Evolutionary conservation across 805 yeast genomes (phyloP), one percentile per base, ranked within the genome.

Genomic region (Wickerhamiella spandovensis): DNA sequence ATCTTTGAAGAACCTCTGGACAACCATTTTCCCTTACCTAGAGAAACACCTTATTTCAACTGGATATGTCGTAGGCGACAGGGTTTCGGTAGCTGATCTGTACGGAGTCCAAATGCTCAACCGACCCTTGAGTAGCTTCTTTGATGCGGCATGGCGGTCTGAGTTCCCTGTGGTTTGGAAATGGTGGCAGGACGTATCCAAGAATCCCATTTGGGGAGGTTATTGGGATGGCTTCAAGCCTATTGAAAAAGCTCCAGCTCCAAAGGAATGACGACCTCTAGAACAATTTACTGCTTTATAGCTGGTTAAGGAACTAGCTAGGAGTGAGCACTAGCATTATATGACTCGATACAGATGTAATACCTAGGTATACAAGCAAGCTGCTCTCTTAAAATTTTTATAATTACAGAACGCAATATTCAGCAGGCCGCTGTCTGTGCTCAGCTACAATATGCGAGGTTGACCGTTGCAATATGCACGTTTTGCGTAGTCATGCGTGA

Each of bases 51-150:
- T 80, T 60, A 65, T 72, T 55, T 71, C 73, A 59, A 70, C 73
- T 76, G 80, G 87, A 49, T 84, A 71, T 69, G 74, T 83, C 58
- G 88, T 76, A 51, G 83, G 85, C 60, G 89, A 84, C 73, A 67
- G 74, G 56, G 61, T 76, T 59, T 62, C 85, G 39, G 54, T 78
- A 49, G 92, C 90, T 60, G 92, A 84, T 69, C 66, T 79, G 59
- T 72, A 72, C 58, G 67, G 71, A 55, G 82, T 78, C 54, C 58
- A 74, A 53, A 58, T 70, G 52, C 64, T 73, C 54, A 52, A 67
- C 61, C 76, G 84, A 66, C 81, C 78, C 47, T 80, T 81, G 69
- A 66, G 71, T 58, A 56, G 59, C 68, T 63, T 82, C 51, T 81
- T 76, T 68, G 94, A 84, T 62, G 60, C 67, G 39, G 78, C 76